Evolutionary conservation across 225 moss, liverwort and hornwort genomes (phyloP).

Genomic region (Pleurozium schreberi): DNA sequence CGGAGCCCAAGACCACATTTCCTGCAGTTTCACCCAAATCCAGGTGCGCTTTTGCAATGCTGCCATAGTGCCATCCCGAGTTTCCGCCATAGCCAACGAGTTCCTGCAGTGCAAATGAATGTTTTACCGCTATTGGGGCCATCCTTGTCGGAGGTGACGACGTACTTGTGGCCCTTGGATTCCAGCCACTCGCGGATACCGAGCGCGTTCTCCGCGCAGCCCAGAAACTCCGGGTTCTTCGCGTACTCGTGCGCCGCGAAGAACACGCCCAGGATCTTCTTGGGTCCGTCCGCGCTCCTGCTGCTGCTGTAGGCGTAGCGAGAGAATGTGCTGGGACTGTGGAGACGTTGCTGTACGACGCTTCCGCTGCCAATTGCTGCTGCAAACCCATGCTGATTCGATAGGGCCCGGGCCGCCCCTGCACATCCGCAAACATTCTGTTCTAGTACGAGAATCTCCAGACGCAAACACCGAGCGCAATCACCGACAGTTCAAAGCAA

Average conservation of each 20-base stretch:
- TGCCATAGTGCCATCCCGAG: neutral
- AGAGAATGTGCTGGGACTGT: slow-evolving; percentile 3
- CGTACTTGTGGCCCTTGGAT: slow-evolving; percentile 47
- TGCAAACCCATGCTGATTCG: slow-evolving; percentile 14
- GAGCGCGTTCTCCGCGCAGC: slow-evolving; percentile 40
- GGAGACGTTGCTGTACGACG: neutral
- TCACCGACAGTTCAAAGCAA: neutral
- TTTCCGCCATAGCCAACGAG: neutral
- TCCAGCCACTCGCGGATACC: slow-evolving; percentile 55
- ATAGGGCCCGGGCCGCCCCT: slow-evolving; percentile 24
- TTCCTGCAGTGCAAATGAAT: neutral
- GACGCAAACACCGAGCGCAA: neutral
- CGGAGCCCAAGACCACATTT: neutral
- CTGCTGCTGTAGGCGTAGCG: slow-evolving; percentile 25
- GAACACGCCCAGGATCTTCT: slow-evolving; percentile 49
- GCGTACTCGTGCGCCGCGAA: slow-evolving; percentile 49
- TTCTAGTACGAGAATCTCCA: neutral
- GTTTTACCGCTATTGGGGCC: slow-evolving; percentile 21
- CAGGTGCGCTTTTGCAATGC: neutral
- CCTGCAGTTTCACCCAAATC: neutral
- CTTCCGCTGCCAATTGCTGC: neutral
- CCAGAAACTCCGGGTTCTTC: slow-evolving; percentile 41
- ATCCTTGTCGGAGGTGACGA: slow-evolving; percentile 57
- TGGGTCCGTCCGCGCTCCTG: slow-evolving; percentile 5
- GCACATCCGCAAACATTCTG: neutral